These are phyloP conservation scores for Bretschneidera sinensis DNA, from an alignment of 345 rosid genomes.

Conservation along the genomic window DNA sequence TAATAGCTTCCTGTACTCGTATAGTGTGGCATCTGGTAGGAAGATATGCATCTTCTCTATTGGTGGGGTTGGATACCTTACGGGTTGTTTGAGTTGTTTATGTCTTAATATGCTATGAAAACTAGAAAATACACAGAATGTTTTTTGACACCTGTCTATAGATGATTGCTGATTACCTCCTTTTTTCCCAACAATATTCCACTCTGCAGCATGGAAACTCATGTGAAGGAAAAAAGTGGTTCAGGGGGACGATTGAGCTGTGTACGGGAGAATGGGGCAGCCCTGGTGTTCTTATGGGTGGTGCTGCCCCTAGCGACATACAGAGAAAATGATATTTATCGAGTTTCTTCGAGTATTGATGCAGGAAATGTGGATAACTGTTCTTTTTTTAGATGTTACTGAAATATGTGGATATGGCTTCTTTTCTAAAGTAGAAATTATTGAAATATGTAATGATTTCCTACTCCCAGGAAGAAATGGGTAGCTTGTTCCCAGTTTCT, in stretches of 20 bases:
- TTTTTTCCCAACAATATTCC: neutral
- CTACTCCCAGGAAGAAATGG: constrained; percentile 9
- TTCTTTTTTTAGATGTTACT: constrained; percentile 18
- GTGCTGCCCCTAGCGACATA: constrained; percentile 5
- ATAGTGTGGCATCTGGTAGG: neutral
- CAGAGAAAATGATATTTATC: constrained; percentile 9
- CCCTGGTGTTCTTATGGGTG: neutral
- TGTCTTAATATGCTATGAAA: no score
- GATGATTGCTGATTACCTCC: constrained; percentile 9
- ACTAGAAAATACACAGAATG: no score
- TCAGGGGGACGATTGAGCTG: neutral
- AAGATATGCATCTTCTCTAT: neutral
- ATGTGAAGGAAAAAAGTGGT: constrained; percentile 24
- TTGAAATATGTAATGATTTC: constrained; percentile 11
- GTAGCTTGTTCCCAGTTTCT: constrained; percentile 13
- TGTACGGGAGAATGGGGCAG: constrained; percentile 5
- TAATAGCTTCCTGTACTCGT: neutral
- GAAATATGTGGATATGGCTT: constrained; percentile 33
- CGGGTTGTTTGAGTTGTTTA: neutral
- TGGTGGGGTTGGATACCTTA: neutral
- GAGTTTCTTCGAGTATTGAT: constrained; percentile 14
- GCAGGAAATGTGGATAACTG: constrained; percentile 25
- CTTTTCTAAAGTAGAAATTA: constrained; percentile 12
- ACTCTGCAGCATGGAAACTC: constrained; percentile 42
- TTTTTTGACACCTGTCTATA: neutral